Base-by-base conservation (phyloP, 108 stramenopile species). In the Aurantiochytrium sp. region DNA sequence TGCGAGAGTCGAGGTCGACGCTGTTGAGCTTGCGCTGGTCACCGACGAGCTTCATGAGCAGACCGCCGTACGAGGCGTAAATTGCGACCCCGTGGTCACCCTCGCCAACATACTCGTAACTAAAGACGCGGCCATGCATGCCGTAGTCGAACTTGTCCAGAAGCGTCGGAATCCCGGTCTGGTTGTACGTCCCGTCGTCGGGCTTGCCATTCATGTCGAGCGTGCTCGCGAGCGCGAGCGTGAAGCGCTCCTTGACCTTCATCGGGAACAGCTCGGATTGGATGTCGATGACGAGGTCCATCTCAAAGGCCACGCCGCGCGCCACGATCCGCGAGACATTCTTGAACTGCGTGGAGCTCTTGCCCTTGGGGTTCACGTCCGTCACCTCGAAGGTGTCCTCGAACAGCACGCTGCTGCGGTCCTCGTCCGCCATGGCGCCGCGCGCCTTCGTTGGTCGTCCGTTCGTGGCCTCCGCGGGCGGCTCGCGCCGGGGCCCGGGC, bases 101-200 rank as follows among this genome's bases (percentile, higher is more conserved):
- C 37, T 30, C 52, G 15, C 32, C 85, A 21, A 15, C n/a, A 41
- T 97, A 95, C 52, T 93, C 90, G 69, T 96, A 95, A 85, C 96
- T 94, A 93, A 96, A 98, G 17, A 98, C 96, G 22, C 96, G 91
- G 22, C 98, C 98, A 90, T 97, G 96, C 97, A 97, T 98, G 32
- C 97, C 98, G 89, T 98, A 98, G 87, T 98, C 98, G 89, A 97
- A 98, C 89, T 95, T 95, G 90, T 97, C 97, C 37, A 96, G 96
- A 68, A 97, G 90, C 0, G 96, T 94, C 27, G 94, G 92, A 87
- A 54, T 53, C 86, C 96, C 96, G 92, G 69, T 54, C 37, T 90
- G 90, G 50, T 90, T 87, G 90, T 96, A 98, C n/a, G 93, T 92
- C 24, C 94, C 96, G 91, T 97, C 97, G 88, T 96, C 97, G 0